phyloP scores from a whole-genome alignment of 2,329 filamentous ascomycete species.

The Pyrenochaeta sp. region DNA sequence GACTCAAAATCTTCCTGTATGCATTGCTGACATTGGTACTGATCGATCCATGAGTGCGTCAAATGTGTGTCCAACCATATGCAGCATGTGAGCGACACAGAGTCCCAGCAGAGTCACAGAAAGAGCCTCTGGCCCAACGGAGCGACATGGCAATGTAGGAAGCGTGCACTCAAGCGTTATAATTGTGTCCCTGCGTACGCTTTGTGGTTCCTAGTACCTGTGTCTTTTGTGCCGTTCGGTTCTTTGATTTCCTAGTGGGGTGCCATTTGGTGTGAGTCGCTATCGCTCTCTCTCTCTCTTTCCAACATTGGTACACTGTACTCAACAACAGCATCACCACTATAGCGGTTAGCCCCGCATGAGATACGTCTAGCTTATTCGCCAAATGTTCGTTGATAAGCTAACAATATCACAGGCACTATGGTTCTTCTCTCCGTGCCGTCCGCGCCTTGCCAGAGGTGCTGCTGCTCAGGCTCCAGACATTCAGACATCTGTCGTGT shows the following conservation, averaged over 20 bases:
- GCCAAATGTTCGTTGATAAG: neutral
- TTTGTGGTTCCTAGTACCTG: neutral
- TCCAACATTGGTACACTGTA: neutral
- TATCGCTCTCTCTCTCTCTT: neutral
- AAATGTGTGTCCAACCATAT: no score
- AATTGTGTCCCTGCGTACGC: neutral
- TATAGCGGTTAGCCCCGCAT: neutral
- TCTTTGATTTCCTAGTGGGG: neutral
- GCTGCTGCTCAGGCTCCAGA: neutral
- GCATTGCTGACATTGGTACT: neutral
- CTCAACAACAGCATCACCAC: neutral
- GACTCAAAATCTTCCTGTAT: conserved; percentile 3
- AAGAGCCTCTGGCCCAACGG: no score
- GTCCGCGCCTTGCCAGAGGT: neutral
- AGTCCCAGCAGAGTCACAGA: no score
- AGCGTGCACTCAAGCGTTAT: neutral
- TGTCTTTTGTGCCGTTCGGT: neutral
- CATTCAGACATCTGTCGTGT: neutral
- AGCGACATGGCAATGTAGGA: neutral
- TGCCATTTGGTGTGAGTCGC: neutral
- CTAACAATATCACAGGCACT: neutral
- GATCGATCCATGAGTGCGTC: neutral
- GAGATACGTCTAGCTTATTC: neutral
- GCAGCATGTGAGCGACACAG: no score
- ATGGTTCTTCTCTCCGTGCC: neutral